Percentiles rank a stretch among this genome's conserved stretches.
Conservation (phyloP, 768 basidiomycete species). For the Hortiboletus campestris region DNA sequence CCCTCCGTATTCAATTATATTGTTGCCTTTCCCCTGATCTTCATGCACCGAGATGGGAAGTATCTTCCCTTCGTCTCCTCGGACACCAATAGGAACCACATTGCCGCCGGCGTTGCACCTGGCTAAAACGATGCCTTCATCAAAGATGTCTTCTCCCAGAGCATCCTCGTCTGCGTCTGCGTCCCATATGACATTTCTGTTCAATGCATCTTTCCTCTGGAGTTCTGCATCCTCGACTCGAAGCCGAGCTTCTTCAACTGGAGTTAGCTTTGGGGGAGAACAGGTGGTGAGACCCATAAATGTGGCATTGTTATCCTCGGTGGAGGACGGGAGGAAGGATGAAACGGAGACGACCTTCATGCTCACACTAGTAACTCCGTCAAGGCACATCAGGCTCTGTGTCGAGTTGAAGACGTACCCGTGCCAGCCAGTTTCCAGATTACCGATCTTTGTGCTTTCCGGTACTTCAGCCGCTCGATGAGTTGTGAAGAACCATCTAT, state of each 20-base stretch:
- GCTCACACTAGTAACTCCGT: conserved; percentile 50
- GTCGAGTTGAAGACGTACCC: conserved; percentile 40
- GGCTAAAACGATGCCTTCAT: conserved; percentile 28
- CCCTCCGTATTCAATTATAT: conserved; percentile 45
- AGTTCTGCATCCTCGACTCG: conserved; percentile 55
- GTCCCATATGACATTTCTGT: conserved; percentile 65
- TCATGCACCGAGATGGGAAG: conserved; percentile 39
- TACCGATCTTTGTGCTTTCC: conserved; percentile 68
- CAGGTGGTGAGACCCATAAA: conserved; percentile 47
- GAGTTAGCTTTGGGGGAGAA: conserved; percentile 45
- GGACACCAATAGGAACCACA: conserved; percentile 52
- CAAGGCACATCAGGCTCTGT: not conserved
- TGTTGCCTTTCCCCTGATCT: conserved; percentile 3
- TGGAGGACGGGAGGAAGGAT: conserved; percentile 63
- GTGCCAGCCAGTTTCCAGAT: conserved; percentile 70
- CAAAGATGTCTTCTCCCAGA: conserved; percentile 48
- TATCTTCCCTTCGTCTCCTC: conserved; percentile 55
- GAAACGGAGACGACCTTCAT: conserved; percentile 73
- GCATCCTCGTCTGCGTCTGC: conserved; percentile 59
- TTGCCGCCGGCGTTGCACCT: conserved; percentile 16
- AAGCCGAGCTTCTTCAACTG: conserved; percentile 54
- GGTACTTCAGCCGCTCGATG: conserved; percentile 71
- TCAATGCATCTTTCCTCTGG: conserved; percentile 60
- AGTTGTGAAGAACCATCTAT: conserved; percentile 81
- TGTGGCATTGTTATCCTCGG: conserved; percentile 54